A percentile compares a stretch with the other conserved stretches of the same genome.
Evolutionary conservation across 1,139 yeast species (phyloP).

Genomic region (Pichiaceae sp.): DNA sequence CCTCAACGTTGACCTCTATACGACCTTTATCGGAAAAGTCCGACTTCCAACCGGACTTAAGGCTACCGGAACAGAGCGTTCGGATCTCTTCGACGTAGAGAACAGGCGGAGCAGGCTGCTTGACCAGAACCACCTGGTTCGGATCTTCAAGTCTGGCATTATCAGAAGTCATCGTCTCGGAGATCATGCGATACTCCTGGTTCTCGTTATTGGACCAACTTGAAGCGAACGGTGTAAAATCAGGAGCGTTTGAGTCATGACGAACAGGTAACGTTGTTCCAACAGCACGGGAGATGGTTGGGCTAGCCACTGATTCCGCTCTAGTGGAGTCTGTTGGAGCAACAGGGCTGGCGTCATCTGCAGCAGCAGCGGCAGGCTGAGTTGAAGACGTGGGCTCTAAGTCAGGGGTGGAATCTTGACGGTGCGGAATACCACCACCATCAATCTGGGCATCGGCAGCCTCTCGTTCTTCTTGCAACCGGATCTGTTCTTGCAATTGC

Average conservation of each 20-base stretch:
- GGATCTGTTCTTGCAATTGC: not conserved
- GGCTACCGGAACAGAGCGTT: constrained; percentile 67
- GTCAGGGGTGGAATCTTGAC: not conserved
- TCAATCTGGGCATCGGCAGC: not conserved
- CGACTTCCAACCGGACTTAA: constrained; percentile 90
- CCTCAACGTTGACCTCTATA: constrained; percentile 69
- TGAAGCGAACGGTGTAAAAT: constrained; percentile 19
- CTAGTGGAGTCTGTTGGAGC: not conserved
- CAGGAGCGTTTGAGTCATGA: constrained; percentile 3
- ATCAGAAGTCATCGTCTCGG: constrained; percentile 5
- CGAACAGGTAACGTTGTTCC: not conserved
- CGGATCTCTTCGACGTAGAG: constrained; percentile 65
- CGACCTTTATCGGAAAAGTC: constrained; percentile 73
- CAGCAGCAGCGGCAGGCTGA: not conserved
- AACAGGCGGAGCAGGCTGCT: constrained; percentile 24
- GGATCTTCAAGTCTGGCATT: constrained; percentile 6
- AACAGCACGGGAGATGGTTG: not conserved
- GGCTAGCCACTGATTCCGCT: not conserved
- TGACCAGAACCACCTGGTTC: constrained; percentile 8
- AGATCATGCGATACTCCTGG: constrained; percentile 6
- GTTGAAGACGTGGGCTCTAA: too few species aligned
- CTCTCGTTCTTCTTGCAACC: too few species aligned
- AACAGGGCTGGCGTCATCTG: not conserved
- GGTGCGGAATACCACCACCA: not conserved
- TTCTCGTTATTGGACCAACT: constrained; percentile 16